A percentile compares a stretch with the other conserved stretches of the same genome.
Evolutionary conservation across 2,329 filamentous ascomycete genomes (phyloP).

Genomic region (Aschersonia sp.): DNA sequence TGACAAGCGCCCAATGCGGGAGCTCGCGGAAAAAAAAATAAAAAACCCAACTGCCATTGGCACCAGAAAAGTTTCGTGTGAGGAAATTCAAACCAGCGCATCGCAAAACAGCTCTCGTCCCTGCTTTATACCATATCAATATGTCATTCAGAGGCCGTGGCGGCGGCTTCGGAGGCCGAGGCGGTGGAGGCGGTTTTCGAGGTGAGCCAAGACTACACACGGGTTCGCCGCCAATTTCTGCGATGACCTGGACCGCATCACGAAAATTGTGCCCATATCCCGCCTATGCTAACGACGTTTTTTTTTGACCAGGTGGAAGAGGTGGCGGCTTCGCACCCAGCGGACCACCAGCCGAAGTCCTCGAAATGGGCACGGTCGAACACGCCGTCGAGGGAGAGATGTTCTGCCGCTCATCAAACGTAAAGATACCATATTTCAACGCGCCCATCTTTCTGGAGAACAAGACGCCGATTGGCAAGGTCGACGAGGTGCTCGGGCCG

Average conservation of each 20-base stretch:
- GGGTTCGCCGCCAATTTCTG: neutral
- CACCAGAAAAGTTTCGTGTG: constrained; percentile 5
- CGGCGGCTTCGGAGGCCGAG: constrained; percentile 8
- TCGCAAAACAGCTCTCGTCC: neutral
- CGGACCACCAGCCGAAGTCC: constrained; percentile 8
- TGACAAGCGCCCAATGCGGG: neutral
- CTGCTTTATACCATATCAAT: neutral
- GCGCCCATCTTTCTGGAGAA: constrained; percentile 98
- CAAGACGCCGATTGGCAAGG: constrained; percentile 91
- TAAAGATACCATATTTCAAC: constrained; percentile 98
- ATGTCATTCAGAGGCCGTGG: constrained; percentile 10
- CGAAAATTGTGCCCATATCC: too few relatives aligned
- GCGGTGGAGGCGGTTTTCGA: constrained; percentile 7
- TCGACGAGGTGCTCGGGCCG: constrained; percentile 94
- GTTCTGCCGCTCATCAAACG: constrained; percentile 88
- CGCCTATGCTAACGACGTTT: neutral
- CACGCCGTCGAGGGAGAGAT: constrained; percentile 96
- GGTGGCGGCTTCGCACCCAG: constrained; percentile 7
- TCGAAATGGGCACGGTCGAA: constrained; percentile 83
- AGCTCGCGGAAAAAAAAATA: neutral
- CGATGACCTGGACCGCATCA: neutral
- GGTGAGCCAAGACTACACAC: constrained; percentile 2
- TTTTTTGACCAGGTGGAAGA: constrained; percentile 6
- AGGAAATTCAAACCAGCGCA: neutral
- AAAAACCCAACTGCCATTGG: neutral